Conservation (phyloP, 2,329 filamentous ascomycete genomes). For the Penicillium paneum region DNA sequence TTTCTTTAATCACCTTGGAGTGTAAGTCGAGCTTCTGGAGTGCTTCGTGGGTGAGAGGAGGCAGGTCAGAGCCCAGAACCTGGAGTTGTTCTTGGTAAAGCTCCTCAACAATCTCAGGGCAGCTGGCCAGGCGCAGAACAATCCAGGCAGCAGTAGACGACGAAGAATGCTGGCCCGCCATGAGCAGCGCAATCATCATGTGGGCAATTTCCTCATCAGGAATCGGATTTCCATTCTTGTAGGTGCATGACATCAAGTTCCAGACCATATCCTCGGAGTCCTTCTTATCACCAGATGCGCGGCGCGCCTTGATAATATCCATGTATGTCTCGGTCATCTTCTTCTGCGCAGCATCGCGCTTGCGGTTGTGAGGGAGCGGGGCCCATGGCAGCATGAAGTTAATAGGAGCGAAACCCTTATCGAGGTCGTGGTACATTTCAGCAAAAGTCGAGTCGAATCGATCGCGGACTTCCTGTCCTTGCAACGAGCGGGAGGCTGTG, state of each 20-base stretch:
- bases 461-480: slow-evolving; percentile 77
- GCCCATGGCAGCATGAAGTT: slow-evolving; percentile 91
- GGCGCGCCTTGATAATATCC: slow-evolving; percentile 73
- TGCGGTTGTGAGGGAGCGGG: slow-evolving; percentile 82
- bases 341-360: slow-evolving; percentile 72
- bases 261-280: slow-evolving; percentile 77
- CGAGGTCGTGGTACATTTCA: slow-evolving; percentile 79
- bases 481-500: slow-evolving; percentile 79
- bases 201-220: slow-evolving; percentile 82
- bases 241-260: slow-evolving; percentile 79
- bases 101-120: slow-evolving; percentile 76
- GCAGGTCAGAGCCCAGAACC: slow-evolving; percentile 70
- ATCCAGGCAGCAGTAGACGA: slow-evolving; percentile 84
- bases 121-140: slow-evolving; percentile 72
- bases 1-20: slow-evolving; percentile 84
- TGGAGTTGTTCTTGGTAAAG: slow-evolving; percentile 77
- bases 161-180: slow-evolving; percentile 88
- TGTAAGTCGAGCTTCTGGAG: slow-evolving; percentile 77
- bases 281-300: slow-evolving; percentile 51
- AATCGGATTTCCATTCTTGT: slow-evolving; percentile 77
- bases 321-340: slow-evolving; percentile 80
- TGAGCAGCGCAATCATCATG: slow-evolving; percentile 91
- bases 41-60: slow-evolving; percentile 71
- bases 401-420: slow-evolving; percentile 84
- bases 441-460: slow-evolving; percentile 79